Evolutionary conservation across 306 rosid species (phyloP).

Genomic region (Lablab purpureus): DNA sequence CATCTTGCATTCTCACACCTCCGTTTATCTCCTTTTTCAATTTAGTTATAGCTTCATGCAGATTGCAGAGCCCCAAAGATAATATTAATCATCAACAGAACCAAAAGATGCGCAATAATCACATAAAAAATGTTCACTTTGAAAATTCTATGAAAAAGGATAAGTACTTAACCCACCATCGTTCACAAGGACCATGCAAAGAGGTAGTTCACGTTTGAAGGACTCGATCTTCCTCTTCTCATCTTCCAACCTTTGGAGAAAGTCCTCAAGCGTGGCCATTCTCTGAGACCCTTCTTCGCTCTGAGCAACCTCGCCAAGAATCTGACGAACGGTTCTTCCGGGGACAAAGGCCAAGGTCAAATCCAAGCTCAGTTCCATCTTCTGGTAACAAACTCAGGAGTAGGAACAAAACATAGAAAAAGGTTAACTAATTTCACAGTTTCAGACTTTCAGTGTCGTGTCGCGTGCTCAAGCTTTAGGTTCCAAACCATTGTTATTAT

Average conservation of each 20-base stretch:
- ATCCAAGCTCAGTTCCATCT: constrained; percentile 69
- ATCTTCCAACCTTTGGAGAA: constrained; percentile 63
- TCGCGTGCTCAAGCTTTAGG: neutral
- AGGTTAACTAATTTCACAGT: neutral
- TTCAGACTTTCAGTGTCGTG: neutral
- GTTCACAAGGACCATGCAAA: constrained; percentile 64
- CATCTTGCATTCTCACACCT: constrained; percentile 49
- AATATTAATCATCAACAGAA: neutral
- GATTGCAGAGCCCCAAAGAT: constrained; percentile 15
- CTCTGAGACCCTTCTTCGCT: constrained; percentile 51
- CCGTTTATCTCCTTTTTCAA: constrained; percentile 59
- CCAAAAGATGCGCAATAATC: neutral
- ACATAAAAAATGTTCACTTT: neutral
- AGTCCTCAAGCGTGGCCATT: constrained; percentile 55
- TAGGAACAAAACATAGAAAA: neutral
- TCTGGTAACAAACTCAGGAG: neutral
- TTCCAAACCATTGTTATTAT: neutral
- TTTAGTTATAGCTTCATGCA: constrained; percentile 59
- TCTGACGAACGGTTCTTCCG: constrained; percentile 51
- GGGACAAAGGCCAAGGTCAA: constrained; percentile 58
- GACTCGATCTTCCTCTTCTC: constrained; percentile 76
- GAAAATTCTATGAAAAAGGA: neutral
- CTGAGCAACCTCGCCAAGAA: constrained; percentile 49
- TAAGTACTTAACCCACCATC: constrained; percentile 58
- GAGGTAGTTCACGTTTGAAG: constrained; percentile 87